A percentile compares a stretch with the other conserved stretches of the same genome.
Conservation (phyloP, 768 basidiomycete genomes). For the Tremella fuciformis region DNA sequence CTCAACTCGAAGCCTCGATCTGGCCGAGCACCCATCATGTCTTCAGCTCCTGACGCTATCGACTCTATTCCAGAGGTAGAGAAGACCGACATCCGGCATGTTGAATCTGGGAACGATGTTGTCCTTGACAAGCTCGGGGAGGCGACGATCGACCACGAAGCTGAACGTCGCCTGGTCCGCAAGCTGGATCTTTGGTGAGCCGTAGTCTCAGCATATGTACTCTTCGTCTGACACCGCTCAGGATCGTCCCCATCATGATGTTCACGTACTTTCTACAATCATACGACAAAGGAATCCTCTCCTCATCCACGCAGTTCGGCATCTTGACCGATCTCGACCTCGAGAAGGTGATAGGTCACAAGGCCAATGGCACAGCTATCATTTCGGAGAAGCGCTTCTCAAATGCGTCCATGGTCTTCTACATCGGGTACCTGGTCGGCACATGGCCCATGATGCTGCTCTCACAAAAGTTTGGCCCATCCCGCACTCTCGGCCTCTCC, state of each 20-base stretch:
- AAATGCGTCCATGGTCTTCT: constrained; percentile 3
- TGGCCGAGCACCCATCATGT: too few relatives aligned
- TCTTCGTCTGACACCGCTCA: neutral
- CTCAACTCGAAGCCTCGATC: too few relatives aligned
- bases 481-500: neutral
- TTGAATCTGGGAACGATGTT: too few relatives aligned
- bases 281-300: constrained; percentile 1
- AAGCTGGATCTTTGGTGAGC: neutral
- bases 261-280: constrained; percentile 3
- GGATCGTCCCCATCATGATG: constrained; percentile 3
- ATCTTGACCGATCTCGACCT: constrained; percentile 1
- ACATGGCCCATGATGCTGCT: constrained; percentile 2
- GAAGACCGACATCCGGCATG: too few relatives aligned
- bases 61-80: too few relatives aligned
- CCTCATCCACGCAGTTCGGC: constrained; percentile 1
- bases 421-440: neutral
- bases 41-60: too few relatives aligned
- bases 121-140: too few relatives aligned
- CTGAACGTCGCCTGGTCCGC: neutral
- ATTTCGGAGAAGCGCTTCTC: neutral
- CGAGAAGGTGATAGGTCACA: neutral
- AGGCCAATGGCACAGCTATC: neutral
- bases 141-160: neutral
- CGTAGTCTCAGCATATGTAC: neutral
- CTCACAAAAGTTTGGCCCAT: neutral